Evolutionary conservation across 176 grass and related monocot species (phyloP), one percentile per base, ranked within the genome.

Genomic region (Triticum aestivum): DNA sequence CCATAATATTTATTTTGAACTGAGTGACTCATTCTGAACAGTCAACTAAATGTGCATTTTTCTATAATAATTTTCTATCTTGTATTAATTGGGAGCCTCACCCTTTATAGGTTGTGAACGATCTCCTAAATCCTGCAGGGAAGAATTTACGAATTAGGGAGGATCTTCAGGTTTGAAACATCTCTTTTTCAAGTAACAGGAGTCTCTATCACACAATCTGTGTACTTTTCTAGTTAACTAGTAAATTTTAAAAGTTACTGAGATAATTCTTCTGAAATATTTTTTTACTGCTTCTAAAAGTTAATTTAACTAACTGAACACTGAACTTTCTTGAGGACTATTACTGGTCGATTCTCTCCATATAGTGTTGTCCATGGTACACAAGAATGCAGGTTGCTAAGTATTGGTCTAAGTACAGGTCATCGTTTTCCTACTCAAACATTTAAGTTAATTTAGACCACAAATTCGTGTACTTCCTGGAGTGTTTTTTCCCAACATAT

Each of bases 131-230:
- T 78, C 94, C 94, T 83, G 85, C 94, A 79, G 86, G 88, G 44
- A 86, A 97, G 81, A 97, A 97, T 74, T 87, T 97, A 83, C 81
- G 90, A 86, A 89, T 94, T 65, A 92, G 92, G 68, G 94, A 94
- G 87, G 92, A 97, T 80, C 68, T 89, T 86, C 94, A 97, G 94
- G 94, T 97, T 26, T 41, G 70, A 78, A 45, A 71, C 81, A 34
- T 87, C 63, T 86, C 8, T 23, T 72, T 67, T 21, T 21, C 21
- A 30, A 85, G 66, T 80, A 89, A 75, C 13, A 61, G 42, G 74
- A 75, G 11, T 30, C 35, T 54, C 74, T 32, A 39, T 82, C 80
- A 89, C 75, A 34, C 61, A 23, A 63, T 63, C 20, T 63, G 61
- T 59, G 56, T 59, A 59, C 56, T 21, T 21, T 59, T 59, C 56